Base-by-base conservation (phyloP, 2,329 filamentous ascomycete species). In the Pseudopithomyces maydicus region DNA sequence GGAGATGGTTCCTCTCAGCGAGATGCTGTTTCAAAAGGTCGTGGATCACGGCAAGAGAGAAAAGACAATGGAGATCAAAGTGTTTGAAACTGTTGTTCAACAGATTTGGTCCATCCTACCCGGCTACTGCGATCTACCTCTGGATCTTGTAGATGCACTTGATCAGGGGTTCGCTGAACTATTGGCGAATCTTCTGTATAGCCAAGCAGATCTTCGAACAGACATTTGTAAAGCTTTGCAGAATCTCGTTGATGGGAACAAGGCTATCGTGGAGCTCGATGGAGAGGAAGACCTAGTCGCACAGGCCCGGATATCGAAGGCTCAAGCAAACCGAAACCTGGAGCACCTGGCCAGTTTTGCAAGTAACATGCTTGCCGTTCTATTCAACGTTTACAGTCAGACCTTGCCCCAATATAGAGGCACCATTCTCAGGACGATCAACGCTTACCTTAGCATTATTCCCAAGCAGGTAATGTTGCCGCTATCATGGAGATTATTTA, bases 381-480 rank as follows among this genome's bases (percentile, higher is more conserved):
- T 99, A n/a, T 98, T 99, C 83, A 99, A 99, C 73, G 94, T 99
- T 43, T 99, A 99, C 79, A 97, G 91, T 62, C 91, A 97, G 76
- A 99, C 95, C 0, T 83, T 99, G 23, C 94, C 95, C 2, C 92
- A 97, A 71, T 95, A 91, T 70, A 86, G 95, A 65, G 93, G 92
- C 0, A 92, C 91, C 19, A 95, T 99, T 52, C 81, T 99, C 33
- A 91, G 94, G 74, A 97, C 93, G 60, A 95, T 98, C 80, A 97
- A 98, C 77, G 88, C 92, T 5, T 98, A 93, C 77, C 80, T 99
- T 56, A 96, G 93, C 79, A 90, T 98, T 67, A 91, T 92, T 0
- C 90, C 91, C 0, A 83, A 84, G 65, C 78, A 81, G 64, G 80
- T 81, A 59, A 57, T n/a, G 74, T 38, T 22, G 44, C 22, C 42